Evolutionary conservation across 2,329 filamentous ascomycete genomes (phyloP).

Genomic region (Fusarium vanettenii): DNA sequence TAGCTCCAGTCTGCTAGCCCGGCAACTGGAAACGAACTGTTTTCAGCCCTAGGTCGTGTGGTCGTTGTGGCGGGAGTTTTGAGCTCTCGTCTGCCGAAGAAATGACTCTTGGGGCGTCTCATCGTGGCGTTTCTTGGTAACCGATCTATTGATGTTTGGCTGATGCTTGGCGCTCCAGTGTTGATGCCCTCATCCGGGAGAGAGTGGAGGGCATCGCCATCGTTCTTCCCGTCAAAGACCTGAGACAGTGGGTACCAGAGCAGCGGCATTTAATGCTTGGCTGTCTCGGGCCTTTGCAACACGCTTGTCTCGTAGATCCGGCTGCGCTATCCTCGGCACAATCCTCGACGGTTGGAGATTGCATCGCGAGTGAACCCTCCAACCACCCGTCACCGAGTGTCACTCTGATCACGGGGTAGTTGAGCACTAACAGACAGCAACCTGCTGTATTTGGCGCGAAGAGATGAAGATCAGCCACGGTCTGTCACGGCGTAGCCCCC

Average conservation of each 20-base stretch:
- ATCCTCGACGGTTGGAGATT: constrained; percentile 11
- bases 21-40: background rate
- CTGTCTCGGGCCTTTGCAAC: constrained; percentile 11
- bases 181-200: background rate
- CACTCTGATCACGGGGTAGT: constrained; percentile 6
- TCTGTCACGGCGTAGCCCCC: constrained; percentile 23
- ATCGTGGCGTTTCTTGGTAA: constrained; percentile 24
- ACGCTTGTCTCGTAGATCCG: constrained; percentile 15
- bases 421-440: constrained; percentile 12
- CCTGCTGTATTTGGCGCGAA: constrained; percentile 32
- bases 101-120: background rate
- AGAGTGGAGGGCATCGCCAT: background rate
- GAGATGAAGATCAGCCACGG: constrained; percentile 41
- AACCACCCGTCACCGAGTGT: constrained; percentile 3
- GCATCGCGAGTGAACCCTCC: background rate
- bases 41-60: background rate
- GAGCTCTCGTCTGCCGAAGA: background rate
- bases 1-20: background rate
- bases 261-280: constrained; percentile 13
- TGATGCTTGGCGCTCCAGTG: constrained; percentile 12
- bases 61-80: constrained; percentile 4
- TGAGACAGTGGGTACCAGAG: constrained; percentile 39
- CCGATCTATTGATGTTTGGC: constrained; percentile 23
- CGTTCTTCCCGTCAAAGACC: constrained; percentile 32
- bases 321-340: constrained; percentile 5